Conservation (phyloP, 2,329 filamentous ascomycete species). For the Cercospora sp. region DNA sequence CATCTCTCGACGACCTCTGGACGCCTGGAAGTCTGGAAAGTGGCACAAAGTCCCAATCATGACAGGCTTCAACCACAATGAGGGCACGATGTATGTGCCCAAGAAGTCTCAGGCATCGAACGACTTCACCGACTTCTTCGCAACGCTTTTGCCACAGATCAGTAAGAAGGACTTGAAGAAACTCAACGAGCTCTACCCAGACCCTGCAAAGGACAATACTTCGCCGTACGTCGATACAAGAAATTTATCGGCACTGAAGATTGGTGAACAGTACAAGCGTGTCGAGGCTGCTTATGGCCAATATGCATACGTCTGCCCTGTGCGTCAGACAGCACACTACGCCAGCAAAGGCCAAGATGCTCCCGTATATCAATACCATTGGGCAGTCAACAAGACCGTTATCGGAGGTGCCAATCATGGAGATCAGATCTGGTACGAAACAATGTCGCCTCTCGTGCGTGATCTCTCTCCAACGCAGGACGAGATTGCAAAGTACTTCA, state of each 20-base stretch:
- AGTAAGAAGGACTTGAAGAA: constrained; percentile 52
- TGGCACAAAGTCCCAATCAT: constrained; percentile 63
- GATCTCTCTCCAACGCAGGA: constrained; percentile 34
- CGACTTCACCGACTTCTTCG: constrained; percentile 63
- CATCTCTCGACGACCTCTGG: constrained; percentile 59
- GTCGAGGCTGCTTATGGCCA: constrained; percentile 63
- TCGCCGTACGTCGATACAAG: constrained; percentile 46
- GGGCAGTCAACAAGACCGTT: constrained; percentile 51
- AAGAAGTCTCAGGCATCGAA: constrained; percentile 47
- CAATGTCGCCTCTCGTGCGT: constrained; percentile 31
- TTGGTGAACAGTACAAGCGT: constrained; percentile 59
- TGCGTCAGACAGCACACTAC: constrained; percentile 59
- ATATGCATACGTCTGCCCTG: constrained; percentile 65
- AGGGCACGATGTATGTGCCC: constrained; percentile 66
- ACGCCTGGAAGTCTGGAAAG: constrained; percentile 56
- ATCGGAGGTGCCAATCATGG: constrained; percentile 39
- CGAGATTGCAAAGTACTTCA: constrained; percentile 35
- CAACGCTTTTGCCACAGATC: constrained; percentile 60
- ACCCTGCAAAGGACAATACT: constrained; percentile 48
- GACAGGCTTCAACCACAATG: constrained; percentile 70
- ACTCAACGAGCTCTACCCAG: constrained; percentile 64
- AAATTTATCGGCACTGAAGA: constrained; percentile 34
- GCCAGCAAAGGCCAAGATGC: constrained; percentile 31
- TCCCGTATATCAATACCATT: constrained; percentile 61
- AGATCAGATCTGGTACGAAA: constrained; percentile 40